phyloP scores from a whole-genome alignment of 345 rosid genomes.

The Bruguiera sexangula region DNA sequence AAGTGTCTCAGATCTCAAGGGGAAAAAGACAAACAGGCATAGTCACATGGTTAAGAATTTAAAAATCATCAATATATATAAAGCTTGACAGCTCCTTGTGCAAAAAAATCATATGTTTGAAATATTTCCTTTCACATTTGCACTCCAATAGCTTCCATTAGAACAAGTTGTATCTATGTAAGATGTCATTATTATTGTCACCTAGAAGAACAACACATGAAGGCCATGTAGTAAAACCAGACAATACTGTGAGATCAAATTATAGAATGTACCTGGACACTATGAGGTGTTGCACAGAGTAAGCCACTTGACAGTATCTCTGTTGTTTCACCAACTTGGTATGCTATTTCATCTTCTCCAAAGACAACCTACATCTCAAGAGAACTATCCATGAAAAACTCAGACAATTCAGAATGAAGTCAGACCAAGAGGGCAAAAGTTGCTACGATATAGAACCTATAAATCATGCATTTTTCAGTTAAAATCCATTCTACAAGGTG shows the following conservation, averaged over 20 bases:
- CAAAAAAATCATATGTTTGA: no score
- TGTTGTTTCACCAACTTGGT: constrained; percentile 94
- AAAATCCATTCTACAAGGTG: not conserved
- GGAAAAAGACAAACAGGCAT: no score
- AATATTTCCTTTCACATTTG: no score
- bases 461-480: not conserved
- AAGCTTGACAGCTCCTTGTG: no score
- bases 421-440: not conserved
- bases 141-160: no score
- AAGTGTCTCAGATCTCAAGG: no score
- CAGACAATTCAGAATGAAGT: not conserved
- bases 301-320: constrained; percentile 69
- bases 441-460: not conserved
- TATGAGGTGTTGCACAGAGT: constrained; percentile 96
- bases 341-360: constrained; percentile 85
- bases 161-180: no score
- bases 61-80: no score
- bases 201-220: not conserved
- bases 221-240: not conserved
- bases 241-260: not conserved
- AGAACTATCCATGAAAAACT: not conserved
- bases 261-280: constrained; percentile 63
- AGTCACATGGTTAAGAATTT: no score
- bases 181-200: not conserved
- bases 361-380: constrained; percentile 51